phyloP scores from a whole-genome alignment of 257 asterid species.

The Fraxinus americana region DNA sequence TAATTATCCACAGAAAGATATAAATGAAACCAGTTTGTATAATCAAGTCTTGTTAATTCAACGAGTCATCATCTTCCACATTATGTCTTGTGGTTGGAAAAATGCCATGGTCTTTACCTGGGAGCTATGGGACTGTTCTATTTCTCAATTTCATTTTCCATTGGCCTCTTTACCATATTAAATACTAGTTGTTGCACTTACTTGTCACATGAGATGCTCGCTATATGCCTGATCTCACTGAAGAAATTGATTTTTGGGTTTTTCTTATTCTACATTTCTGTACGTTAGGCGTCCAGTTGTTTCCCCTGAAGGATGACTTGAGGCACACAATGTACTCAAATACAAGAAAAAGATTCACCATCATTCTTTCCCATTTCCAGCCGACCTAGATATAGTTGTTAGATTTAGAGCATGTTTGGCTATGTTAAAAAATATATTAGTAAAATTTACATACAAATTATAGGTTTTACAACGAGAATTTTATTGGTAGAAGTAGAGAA shows the following conservation, averaged over 20 bases:
- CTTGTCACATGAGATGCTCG: background rate
- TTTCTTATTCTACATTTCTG: background rate
- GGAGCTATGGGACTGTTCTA: background rate
- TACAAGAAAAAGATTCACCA: background rate
- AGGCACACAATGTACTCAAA: background rate
- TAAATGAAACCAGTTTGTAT: background rate
- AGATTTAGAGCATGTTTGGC: background rate
- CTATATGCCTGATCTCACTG: background rate
- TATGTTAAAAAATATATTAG: background rate
- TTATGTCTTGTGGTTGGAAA: background rate
- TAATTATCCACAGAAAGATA: background rate
- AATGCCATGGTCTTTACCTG: background rate
- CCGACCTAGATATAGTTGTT: background rate
- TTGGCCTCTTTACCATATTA: background rate
- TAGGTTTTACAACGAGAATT: background rate
- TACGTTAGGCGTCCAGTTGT: background rate
- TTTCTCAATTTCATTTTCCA: background rate
- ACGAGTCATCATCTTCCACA: background rate
- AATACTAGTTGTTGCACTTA: background rate
- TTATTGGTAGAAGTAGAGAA: background rate
- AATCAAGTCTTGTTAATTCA: background rate
- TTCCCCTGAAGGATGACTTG: background rate
- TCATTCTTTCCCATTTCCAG: background rate
- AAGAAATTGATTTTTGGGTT: background rate
- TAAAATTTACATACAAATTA: background rate